phyloP scores from a whole-genome alignment of 2,329 filamentous ascomycete genomes.

The Xylaria sp. region DNA sequence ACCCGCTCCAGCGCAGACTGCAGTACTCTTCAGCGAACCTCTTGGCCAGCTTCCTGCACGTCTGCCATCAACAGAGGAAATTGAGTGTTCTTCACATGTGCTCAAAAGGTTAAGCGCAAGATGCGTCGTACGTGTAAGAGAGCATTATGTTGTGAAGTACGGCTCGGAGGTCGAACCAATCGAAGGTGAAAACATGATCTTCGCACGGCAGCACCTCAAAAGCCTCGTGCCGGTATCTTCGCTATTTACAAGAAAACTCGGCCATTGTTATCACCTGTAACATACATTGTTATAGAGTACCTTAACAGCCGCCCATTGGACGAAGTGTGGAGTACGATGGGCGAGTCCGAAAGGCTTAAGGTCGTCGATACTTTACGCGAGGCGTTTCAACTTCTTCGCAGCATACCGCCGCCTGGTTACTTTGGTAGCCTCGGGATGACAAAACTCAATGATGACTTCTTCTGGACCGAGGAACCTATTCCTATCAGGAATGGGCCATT shows the following conservation, averaged over 20 bases:
- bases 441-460: too few species aligned
- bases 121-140: conserved; percentile 15
- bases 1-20: background rate
- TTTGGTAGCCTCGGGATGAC: background rate
- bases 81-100: conserved; percentile 19
- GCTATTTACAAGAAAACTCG: too few species aligned
- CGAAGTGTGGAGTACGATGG: background rate
- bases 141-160: conserved; percentile 17
- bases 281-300: too few species aligned
- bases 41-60: background rate
- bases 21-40: conserved; percentile 18
- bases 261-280: background rate
- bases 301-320: background rate
- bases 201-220: conserved; percentile 22
- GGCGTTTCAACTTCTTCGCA: background rate
- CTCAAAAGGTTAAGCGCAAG: conserved; percentile 4
- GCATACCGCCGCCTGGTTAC: background rate
- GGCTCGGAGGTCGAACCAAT: conserved; percentile 3
- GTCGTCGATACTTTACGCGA: background rate
- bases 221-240: conserved; percentile 1
- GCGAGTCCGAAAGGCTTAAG: background rate
- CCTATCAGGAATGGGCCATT: background rate
- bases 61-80: conserved; percentile 18
- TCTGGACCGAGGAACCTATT: too few species aligned
- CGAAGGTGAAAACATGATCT: conserved; percentile 19